A percentile compares a stretch with the other conserved stretches of the same genome.
Conservation (phyloP, 495 filamentous ascomycete species). For the Podospora appendiculata region DNA sequence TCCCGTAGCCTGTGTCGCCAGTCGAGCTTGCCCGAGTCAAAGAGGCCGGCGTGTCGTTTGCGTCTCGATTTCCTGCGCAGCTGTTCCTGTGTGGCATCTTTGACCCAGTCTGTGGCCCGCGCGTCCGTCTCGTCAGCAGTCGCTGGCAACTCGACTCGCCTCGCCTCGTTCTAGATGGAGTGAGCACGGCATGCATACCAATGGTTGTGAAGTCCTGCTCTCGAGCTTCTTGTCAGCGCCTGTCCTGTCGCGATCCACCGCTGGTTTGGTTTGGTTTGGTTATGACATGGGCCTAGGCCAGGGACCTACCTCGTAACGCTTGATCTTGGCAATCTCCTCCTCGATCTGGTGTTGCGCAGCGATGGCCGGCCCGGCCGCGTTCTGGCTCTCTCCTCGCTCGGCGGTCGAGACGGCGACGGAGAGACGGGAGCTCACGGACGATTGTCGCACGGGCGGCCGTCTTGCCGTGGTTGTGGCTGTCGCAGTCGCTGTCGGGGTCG, state of each 20-base stretch:
- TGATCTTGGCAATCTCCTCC: slow-evolving; percentile 96
- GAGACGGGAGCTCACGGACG: slow-evolving; percentile 61
- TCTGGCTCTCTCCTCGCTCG: slow-evolving; percentile 48
- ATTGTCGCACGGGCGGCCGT: slow-evolving; percentile 38
- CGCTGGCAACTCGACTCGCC: too few species aligned
- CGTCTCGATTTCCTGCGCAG: slow-evolving; percentile 66
- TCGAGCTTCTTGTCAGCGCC: slow-evolving; percentile 1
- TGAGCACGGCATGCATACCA: slow-evolving; percentile 32
- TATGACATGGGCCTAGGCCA: background rate
- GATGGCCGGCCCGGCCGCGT: slow-evolving; percentile 25
- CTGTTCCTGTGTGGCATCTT: slow-evolving; percentile 91
- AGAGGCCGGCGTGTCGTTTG: slow-evolving; percentile 66
- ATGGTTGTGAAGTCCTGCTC: slow-evolving; percentile 79
- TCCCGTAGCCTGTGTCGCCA: slow-evolving; percentile 80
- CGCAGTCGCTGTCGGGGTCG: slow-evolving; percentile 9
- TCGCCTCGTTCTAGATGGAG: background rate
- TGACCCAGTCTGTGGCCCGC: slow-evolving; percentile 81
- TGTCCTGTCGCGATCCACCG: background rate
- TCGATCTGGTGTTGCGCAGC: slow-evolving; percentile 58
- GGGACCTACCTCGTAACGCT: slow-evolving; percentile 73
- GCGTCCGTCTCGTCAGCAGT: slow-evolving; percentile 6
- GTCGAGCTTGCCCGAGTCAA: slow-evolving; percentile 61
- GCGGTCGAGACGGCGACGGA: slow-evolving; percentile 61
- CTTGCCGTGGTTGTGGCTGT: slow-evolving; percentile 8
- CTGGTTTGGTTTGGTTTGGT: background rate